phyloP scores from a whole-genome alignment of 2,329 filamentous ascomycete genomes.

The Cercospora beticola region DNA sequence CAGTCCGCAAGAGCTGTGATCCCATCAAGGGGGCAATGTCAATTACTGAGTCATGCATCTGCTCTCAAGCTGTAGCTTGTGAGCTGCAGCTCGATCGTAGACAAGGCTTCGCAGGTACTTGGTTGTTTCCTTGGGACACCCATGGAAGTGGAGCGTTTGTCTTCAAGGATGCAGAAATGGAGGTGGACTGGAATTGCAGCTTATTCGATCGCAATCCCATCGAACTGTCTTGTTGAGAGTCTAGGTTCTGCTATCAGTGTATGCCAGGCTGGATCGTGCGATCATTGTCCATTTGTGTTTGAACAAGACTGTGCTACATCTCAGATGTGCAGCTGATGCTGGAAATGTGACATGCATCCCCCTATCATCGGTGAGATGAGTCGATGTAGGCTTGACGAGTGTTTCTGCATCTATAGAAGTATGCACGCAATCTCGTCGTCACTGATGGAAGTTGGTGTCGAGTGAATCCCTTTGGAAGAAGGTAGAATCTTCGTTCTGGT shows the following conservation, averaged over 20 bases:
- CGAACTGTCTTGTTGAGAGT: neutral
- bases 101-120: neutral
- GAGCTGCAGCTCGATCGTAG: neutral
- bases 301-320: neutral
- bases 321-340: neutral
- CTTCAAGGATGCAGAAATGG: neutral
- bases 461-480: neutral
- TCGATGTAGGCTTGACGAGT: too few species aligned
- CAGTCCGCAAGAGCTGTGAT: neutral
- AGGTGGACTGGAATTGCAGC: neutral
- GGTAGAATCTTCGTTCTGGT: neutral
- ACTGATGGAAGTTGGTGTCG: neutral
- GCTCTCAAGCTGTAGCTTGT: neutral
- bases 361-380: too few species aligned
- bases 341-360: neutral
- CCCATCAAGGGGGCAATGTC: neutral
- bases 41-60: neutral
- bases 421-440: neutral
- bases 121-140: neutral
- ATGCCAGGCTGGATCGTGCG: neutral
- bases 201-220: neutral
- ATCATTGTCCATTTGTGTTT: neutral
- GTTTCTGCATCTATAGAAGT: too few species aligned
- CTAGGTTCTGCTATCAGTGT: neutral
- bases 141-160: neutral